Evolutionary conservation across 441 rosid genomes (phyloP).

Genomic region (Erodium texanum): DNA sequence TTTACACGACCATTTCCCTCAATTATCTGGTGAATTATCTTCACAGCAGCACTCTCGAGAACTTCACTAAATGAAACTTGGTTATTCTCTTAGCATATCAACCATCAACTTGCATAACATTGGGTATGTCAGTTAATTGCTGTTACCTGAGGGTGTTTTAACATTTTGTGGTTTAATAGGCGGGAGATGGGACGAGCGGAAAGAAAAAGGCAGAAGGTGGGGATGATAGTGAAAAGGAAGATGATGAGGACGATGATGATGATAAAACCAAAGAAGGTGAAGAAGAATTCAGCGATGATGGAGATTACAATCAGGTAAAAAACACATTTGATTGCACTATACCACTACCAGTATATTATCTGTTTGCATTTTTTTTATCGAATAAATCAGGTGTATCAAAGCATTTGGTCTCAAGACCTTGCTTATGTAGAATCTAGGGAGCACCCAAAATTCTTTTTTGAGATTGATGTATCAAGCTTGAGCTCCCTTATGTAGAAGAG

Average conservation of each 20-base stretch:
- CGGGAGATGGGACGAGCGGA: slow-evolving; percentile 17
- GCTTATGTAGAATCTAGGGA: too few relatives aligned
- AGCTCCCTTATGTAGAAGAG: too few relatives aligned
- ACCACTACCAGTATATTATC: too few relatives aligned
- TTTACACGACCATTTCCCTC: background rate
- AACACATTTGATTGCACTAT: background rate
- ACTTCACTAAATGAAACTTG: background rate
- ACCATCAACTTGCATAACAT: background rate
- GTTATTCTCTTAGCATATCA: background rate
- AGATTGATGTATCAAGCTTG: too few relatives aligned
- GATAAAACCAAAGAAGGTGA: slow-evolving; percentile 35
- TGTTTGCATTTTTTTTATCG: background rate
- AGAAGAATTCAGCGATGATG: slow-evolving; percentile 41
- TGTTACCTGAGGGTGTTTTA: background rate
- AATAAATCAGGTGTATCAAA: too few relatives aligned
- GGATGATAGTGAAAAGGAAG: slow-evolving; percentile 17
- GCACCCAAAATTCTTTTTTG: too few relatives aligned
- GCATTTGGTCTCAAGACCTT: too few relatives aligned
- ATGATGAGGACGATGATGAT: slow-evolving; percentile 30
- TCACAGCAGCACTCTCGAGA: background rate
- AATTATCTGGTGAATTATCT: background rate
- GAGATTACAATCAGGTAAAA: slow-evolving; percentile 38
- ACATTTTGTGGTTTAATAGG: slow-evolving; percentile 14
- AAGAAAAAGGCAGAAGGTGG: too few relatives aligned
- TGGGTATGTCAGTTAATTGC: background rate